phyloP scores from a whole-genome alignment of 495 filamentous ascomycete species.

The Aspergillus funiculosus region DNA sequence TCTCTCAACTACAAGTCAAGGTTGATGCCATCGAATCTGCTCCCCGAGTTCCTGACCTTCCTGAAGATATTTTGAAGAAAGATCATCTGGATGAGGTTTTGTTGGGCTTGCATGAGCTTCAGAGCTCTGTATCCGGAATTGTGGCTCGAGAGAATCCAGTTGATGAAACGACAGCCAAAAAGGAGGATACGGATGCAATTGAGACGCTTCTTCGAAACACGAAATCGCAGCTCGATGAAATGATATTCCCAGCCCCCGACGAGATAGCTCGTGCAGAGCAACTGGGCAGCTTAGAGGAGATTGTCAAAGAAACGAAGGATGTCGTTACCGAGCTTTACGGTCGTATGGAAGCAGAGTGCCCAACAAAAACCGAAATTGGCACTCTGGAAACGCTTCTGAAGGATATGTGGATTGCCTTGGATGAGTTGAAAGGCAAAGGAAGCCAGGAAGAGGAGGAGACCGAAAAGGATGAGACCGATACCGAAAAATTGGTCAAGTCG shows the following conservation, averaged over 20 bases:
- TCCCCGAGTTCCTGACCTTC: conserved; percentile 41
- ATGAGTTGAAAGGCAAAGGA: conserved; percentile 65
- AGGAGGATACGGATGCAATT: conserved; percentile 80
- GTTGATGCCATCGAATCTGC: conserved; percentile 71
- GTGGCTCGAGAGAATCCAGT: conserved; percentile 34
- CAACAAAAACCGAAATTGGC: conserved; percentile 69
- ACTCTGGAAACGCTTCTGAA: conserved; percentile 70
- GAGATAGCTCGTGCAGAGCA: conserved; percentile 67
- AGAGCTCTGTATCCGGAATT: conserved; percentile 48
- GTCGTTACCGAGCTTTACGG: conserved; percentile 52
- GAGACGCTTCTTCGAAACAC: conserved; percentile 81
- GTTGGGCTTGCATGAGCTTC: conserved; percentile 51
- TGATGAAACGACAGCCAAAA: conserved; percentile 44
- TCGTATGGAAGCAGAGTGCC: conserved; percentile 54
- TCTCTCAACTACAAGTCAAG: conserved; percentile 75
- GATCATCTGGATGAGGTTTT: conserved; percentile 59
- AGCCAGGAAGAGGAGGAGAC: conserved; percentile 38
- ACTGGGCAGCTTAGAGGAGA: conserved; percentile 62
- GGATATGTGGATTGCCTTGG: conserved; percentile 64
- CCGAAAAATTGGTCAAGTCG: conserved; percentile 65
- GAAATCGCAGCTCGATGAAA: conserved; percentile 74
- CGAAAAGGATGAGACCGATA: conserved; percentile 50
- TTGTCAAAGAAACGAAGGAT: conserved; percentile 67
- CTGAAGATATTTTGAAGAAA: conserved; percentile 44
- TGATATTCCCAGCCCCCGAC: conserved; percentile 56